Conservation (phyloP, 2,329 filamentous ascomycete species). For the Claviceps sorghi region DNA sequence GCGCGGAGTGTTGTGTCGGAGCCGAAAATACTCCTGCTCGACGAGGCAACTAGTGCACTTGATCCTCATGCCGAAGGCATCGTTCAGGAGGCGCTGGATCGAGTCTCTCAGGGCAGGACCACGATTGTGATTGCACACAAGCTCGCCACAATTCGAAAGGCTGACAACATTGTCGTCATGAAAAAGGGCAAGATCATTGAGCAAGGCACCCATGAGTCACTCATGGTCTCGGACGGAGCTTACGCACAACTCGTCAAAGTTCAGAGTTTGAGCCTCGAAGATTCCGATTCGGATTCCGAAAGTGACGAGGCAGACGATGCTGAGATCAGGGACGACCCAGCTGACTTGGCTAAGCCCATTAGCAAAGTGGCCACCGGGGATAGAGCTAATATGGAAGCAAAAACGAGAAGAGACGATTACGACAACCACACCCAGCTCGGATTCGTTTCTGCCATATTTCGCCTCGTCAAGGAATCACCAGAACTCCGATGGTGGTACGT, state of each 20-base stretch:
- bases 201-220: constrained; percentile 39
- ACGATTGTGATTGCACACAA: constrained; percentile 90
- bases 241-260: constrained; percentile 4
- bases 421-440: constrained; percentile 19
- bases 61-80: constrained; percentile 87
- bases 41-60: constrained; percentile 82
- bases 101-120: constrained; percentile 67
- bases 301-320: neutral
- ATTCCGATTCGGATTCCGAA: neutral
- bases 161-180: constrained; percentile 47
- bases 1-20: constrained; percentile 48
- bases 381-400: constrained; percentile 16
- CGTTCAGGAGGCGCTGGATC: constrained; percentile 70
- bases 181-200: constrained; percentile 41
- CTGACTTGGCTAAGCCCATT: constrained; percentile 16
- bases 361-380: constrained; percentile 18
- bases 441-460: constrained; percentile 16
- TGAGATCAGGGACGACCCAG: constrained; percentile 4
- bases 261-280: neutral
- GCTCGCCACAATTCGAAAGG: constrained; percentile 73
- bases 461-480: constrained; percentile 23
- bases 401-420: constrained; percentile 23
- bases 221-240: constrained; percentile 24
- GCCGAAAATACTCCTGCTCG: constrained; percentile 81
- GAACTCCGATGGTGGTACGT: constrained; percentile 23